Conservation (phyloP, 352 stramenopile species). For the Blastocystis sp. region DNA sequence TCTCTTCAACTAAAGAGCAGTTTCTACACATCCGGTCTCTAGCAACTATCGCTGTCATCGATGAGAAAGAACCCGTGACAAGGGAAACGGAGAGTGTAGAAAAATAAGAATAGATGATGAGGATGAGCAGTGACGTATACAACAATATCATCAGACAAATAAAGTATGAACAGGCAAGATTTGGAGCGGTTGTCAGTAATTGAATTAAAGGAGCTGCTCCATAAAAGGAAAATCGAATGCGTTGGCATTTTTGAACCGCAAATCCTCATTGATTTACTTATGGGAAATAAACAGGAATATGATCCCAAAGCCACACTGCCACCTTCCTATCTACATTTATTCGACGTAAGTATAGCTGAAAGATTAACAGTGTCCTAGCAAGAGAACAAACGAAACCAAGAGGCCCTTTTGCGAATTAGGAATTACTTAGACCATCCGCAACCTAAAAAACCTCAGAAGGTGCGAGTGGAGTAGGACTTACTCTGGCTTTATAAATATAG, state of each 20-base stretch:
- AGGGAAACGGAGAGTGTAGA: too few relatives aligned
- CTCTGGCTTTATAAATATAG: background rate
- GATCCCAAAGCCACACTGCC: background rate
- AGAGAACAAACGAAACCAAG: background rate
- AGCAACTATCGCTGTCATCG: too few relatives aligned
- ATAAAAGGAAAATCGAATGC: conserved; percentile 33
- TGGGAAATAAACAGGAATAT: background rate
- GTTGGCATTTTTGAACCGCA: background rate
- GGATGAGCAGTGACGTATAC: too few relatives aligned
- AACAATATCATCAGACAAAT: too few relatives aligned
- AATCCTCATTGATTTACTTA: background rate
- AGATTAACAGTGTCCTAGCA: background rate
- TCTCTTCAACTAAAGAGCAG: too few relatives aligned
- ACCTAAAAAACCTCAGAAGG: background rate
- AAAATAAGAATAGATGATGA: too few relatives aligned
- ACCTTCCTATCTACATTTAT: background rate
- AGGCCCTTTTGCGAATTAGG: background rate
- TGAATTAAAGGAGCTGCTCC: conserved; percentile 13
- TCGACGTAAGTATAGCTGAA: background rate
- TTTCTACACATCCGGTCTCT: too few relatives aligned
- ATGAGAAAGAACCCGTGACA: too few relatives aligned
- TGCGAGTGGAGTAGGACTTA: background rate
- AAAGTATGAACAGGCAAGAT: background rate
- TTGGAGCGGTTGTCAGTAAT: background rate
- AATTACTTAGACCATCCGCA: background rate